Evolutionary conservation across 371 early-diverging fungal species (phyloP).

Genomic region (Haplosporangium sp.): DNA sequence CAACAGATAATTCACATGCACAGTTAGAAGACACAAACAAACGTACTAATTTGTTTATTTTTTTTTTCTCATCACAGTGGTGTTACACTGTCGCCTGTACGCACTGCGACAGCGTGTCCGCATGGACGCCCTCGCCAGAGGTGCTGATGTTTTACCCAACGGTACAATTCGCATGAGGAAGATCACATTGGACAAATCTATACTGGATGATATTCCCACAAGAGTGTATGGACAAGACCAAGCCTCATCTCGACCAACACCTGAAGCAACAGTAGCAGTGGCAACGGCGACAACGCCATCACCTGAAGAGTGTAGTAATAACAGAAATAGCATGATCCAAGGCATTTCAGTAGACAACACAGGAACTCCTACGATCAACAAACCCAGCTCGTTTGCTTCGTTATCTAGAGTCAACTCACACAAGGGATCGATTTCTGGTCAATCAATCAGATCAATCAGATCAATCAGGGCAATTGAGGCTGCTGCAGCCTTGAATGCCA

Average conservation of each 20-base stretch:
- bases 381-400: neutral
- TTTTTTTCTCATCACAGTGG: slow-evolving; percentile 15
- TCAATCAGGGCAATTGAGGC: slow-evolving; percentile 34
- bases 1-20: neutral
- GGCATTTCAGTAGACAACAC: neutral
- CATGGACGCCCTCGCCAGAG: slow-evolving; percentile 51
- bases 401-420: slow-evolving; percentile 22
- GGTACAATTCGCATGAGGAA: slow-evolving; percentile 52
- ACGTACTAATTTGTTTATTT: neutral
- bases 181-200: slow-evolving; percentile 40
- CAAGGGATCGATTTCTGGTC: slow-evolving; percentile 31
- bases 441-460: slow-evolving; percentile 35
- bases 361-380: neutral
- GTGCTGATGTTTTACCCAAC: slow-evolving; percentile 47
- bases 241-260: neutral
- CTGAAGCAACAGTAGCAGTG: neutral
- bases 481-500: slow-evolving; percentile 13
- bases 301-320: neutral
- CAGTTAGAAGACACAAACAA: neutral
- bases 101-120: slow-evolving; percentile 47
- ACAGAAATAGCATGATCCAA: neutral
- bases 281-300: slow-evolving; percentile 3
- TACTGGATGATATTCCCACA: slow-evolving; percentile 34
- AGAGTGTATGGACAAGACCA: slow-evolving; percentile 28
- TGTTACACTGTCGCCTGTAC: slow-evolving; percentile 49